phyloP scores from a whole-genome alignment of 2,329 filamentous ascomycete species.

The Leptographium wingfieldii region DNA sequence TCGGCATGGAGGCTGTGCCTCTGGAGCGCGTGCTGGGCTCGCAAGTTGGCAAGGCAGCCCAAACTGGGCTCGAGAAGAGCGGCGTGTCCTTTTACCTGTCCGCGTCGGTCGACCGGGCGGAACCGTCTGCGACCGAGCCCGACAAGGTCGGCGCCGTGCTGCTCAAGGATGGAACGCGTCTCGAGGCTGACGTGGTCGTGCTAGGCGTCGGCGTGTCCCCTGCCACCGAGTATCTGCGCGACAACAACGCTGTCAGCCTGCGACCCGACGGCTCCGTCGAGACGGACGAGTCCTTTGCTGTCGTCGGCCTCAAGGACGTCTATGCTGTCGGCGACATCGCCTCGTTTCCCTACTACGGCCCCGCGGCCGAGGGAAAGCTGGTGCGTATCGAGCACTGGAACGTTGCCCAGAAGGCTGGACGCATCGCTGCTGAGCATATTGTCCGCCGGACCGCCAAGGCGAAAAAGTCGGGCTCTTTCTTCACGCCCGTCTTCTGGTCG shows the following conservation, averaged over 20 bases:
- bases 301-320: constrained; percentile 66
- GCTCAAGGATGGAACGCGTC: constrained; percentile 72
- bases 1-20: constrained; percentile 80
- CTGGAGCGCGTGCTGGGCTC: constrained; percentile 78
- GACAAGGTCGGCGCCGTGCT: constrained; percentile 67
- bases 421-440: constrained; percentile 67
- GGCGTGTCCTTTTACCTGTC: constrained; percentile 81
- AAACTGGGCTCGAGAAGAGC: constrained; percentile 65
- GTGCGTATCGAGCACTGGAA: constrained; percentile 97
- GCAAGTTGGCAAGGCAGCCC: constrained; percentile 69
- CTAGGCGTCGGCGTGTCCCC: constrained; percentile 83
- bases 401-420: constrained; percentile 86
- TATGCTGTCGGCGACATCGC: constrained; percentile 94
- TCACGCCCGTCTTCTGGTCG: constrained; percentile 96
- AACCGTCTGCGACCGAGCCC: constrained; percentile 52
- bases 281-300: constrained; percentile 68
- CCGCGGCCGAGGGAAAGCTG: constrained; percentile 59
- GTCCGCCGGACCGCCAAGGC: constrained; percentile 26
- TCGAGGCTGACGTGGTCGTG: constrained; percentile 82
- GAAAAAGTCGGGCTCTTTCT: constrained; percentile 41
- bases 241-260: constrained; percentile 56
- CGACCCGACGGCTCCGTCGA: constrained; percentile 76
- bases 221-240: constrained; percentile 68
- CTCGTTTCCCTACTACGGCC: constrained; percentile 85
- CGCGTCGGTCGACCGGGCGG: constrained; percentile 71